Percentiles rank a stretch among this genome's conserved stretches.
These are phyloP conservation scores for Allantophomopsis lycopodina DNA, from an alignment of 2,329 filamentous ascomycete species.

Conservation along the genomic window DNA sequence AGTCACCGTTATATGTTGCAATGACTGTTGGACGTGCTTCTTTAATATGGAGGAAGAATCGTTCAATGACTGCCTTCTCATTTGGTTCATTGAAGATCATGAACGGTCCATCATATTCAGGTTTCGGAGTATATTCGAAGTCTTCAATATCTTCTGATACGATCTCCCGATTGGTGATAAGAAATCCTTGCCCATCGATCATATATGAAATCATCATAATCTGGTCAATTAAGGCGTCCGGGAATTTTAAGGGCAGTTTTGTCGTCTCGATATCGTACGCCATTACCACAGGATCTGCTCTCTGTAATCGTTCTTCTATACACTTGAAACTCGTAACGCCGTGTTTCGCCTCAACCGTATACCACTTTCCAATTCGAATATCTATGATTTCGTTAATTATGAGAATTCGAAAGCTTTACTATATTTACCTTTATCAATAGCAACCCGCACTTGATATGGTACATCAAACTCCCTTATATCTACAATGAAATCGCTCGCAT, in stretches of 20 bases:
- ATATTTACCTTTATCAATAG: slow-evolving; percentile 70
- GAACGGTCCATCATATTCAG: slow-evolving; percentile 89
- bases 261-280: slow-evolving; percentile 99
- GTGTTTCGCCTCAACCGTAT: slow-evolving; percentile 87
- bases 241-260: slow-evolving; percentile 91
- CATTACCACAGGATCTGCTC: slow-evolving; percentile 93
- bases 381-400: slow-evolving; percentile 33
- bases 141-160: slow-evolving; percentile 95
- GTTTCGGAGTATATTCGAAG: slow-evolving; percentile 96
- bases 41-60: slow-evolving; percentile 94
- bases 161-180: slow-evolving; percentile 96
- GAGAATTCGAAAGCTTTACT: neutral
- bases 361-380: slow-evolving; percentile 95
- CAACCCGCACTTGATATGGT: slow-evolving; percentile 96
- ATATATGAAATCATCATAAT: slow-evolving; percentile 99
- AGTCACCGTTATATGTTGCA: slow-evolving; percentile 99
- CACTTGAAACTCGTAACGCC: slow-evolving; percentile 72
- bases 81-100: slow-evolving; percentile 98
- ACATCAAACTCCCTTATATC: slow-evolving; percentile 99
- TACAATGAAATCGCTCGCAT: slow-evolving; percentile 93
- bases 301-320: slow-evolving; percentile 75
- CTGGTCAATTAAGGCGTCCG: slow-evolving; percentile 85
- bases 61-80: slow-evolving; percentile 74
- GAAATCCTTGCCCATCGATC: slow-evolving; percentile 96
- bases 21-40: slow-evolving; percentile 91